phyloP scores from a whole-genome alignment of 768 basidiomycete species.

The Leccinum rimulosum region DNA sequence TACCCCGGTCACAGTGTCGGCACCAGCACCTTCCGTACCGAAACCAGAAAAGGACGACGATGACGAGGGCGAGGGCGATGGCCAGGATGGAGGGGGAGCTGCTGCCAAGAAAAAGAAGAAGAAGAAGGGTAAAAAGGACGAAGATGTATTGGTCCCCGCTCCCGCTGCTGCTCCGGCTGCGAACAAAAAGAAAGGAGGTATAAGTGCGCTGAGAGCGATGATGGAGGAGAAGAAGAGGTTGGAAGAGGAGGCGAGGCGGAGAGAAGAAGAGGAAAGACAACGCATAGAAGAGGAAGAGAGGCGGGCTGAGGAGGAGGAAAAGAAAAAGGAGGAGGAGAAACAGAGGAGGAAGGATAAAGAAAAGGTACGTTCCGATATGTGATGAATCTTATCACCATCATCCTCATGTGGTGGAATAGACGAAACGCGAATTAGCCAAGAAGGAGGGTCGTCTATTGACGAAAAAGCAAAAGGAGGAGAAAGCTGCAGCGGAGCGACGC shows the following conservation, averaged over 20 bases:
- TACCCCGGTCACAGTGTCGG: slow-evolving; percentile 2
- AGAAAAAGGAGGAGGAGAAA: slow-evolving; percentile 78
- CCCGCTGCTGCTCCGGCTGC: slow-evolving; percentile 34
- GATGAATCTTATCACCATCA: background rate
- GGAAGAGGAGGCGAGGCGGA: slow-evolving; percentile 76
- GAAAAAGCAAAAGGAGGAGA: slow-evolving; percentile 97
- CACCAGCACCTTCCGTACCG: slow-evolving; percentile 29
- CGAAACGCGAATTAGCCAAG: slow-evolving; percentile 84
- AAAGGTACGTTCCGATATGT: slow-evolving; percentile 48
- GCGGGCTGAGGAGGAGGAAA: slow-evolving; percentile 70
- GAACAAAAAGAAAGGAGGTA: slow-evolving; percentile 71
- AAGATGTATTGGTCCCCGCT: slow-evolving; percentile 53
- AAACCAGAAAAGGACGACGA: slow-evolving; percentile 48
- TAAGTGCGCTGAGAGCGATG: slow-evolving; percentile 83
- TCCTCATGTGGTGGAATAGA: slow-evolving; percentile 42
- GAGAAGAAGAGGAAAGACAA: slow-evolving; percentile 73
- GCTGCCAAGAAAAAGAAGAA: slow-evolving; percentile 83
- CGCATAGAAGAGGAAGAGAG: slow-evolving; percentile 91
- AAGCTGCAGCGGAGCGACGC: slow-evolving; percentile 84
- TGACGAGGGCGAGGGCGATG: slow-evolving; percentile 57
- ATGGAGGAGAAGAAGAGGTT: slow-evolving; percentile 90
- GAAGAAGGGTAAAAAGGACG: slow-evolving; percentile 74
- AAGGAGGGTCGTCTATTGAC: slow-evolving; percentile 94
- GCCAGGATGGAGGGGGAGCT: slow-evolving; percentile 47
- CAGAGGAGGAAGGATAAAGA: slow-evolving; percentile 84